Base-by-base conservation (phyloP, 148 eudicot genomes). In the Silene uniflora region DNA sequence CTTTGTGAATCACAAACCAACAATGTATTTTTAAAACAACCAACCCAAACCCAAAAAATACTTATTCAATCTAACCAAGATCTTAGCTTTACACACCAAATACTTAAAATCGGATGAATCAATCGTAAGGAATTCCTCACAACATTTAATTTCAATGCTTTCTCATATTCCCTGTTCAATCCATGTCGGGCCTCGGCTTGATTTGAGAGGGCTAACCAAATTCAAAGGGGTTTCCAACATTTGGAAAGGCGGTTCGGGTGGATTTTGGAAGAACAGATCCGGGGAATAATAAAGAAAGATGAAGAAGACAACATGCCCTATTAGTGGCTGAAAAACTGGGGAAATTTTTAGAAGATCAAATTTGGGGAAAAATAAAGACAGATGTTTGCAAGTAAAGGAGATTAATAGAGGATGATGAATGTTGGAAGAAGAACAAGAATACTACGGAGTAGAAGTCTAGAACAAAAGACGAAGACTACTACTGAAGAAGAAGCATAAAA, bases 31-130 rank as follows among this genome's bases (percentile, higher is more conserved):
- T 27, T 85, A 77, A 93, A 91, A 44, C 97, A 93, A 18, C 83
- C 97, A 93, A 18, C 83, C 87, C 73, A 88, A 82, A 47, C 89
- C 94, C 22, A 63, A 8, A 54, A 83, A 67, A 72, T 88, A 89
- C 71, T 83, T 75, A 70, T 87, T 85, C n/a, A 91, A 81, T 77
- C 54, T 76, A 29, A 91, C 73, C 82, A 90, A 83, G 84, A 87
- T 89, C 81, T 87, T 93, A 80, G 97, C 98, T 84, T 93, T 88
- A 75, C 94, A 89, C 21, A 93, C 69, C 7, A 93, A 81, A 24
- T 95, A 83, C 82, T 90, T 93, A 86, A 85, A 82, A 79, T 91
- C 89, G 73, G 87, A 39, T 19, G 35, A 67, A 47, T 86, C 93
- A 32, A 89, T 87, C 47, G 73, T 69, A 52, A 91, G 74, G 5